Percentiles rank a stretch among this genome's conserved stretches.
Conservation (phyloP, 208 protist genomes). For the Blechomonas ayalai region DNA sequence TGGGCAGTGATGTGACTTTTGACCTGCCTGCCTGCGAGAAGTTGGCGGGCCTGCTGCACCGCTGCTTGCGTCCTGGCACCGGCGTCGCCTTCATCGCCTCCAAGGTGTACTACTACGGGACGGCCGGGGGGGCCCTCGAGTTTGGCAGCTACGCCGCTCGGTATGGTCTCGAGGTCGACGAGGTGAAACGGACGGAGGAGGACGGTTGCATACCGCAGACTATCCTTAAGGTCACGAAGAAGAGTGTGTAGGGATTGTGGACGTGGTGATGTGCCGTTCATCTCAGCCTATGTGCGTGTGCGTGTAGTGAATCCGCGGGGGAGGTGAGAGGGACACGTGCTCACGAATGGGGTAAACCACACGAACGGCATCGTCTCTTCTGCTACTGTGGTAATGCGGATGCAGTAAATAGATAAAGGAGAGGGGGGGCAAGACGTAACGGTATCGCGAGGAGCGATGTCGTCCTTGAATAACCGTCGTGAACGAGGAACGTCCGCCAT, state of each 20-base stretch:
- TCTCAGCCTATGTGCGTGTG: background rate
- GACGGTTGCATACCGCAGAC: slow-evolving; percentile 59
- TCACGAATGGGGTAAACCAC: no score
- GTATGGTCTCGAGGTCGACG: slow-evolving; percentile 23
- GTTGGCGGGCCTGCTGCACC: slow-evolving; percentile 46
- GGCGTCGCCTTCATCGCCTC: slow-evolving; percentile 64
- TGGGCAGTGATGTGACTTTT: slow-evolving; percentile 86
- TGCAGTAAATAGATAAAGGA: no score
- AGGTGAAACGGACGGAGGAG: slow-evolving; percentile 32
- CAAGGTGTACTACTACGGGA: slow-evolving; percentile 90
- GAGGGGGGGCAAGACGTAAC: no score
- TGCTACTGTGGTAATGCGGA: no score
- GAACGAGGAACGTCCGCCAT: no score
- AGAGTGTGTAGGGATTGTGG: background rate
- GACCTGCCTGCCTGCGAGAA: slow-evolving; percentile 73
- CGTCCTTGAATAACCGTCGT: no score
- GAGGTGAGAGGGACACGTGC: no score
- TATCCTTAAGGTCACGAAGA: slow-evolving; percentile 35
- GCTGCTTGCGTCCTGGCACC: slow-evolving; percentile 34
- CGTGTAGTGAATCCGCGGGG: no score
- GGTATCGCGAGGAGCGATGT: no score
- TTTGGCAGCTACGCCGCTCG: slow-evolving; percentile 24
- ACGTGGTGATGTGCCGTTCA: background rate
- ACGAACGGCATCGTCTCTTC: no score
- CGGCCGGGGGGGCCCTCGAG: slow-evolving; percentile 62